Percentiles rank a stretch among this genome's conserved stretches.
These are phyloP conservation scores for Scheffersomyces segobiensis DNA, from an alignment of 1,139 yeast species.

Conservation along the genomic window DNA sequence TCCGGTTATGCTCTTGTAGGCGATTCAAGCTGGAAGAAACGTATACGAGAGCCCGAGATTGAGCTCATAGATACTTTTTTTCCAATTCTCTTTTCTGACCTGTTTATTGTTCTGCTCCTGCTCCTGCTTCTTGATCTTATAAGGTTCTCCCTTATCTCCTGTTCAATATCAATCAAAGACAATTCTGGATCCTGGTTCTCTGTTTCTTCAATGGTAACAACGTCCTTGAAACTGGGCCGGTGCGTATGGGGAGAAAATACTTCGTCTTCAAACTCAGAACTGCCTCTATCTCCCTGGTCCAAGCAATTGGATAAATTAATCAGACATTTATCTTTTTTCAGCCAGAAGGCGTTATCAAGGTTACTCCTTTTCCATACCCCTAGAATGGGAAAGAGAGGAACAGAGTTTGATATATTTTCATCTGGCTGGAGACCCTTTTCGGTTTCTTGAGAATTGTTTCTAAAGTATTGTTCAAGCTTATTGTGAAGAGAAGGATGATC, in stretches of 20 bases:
- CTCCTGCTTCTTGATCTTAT: neutral
- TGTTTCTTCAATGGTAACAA: conserved; percentile 22
- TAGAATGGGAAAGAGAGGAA: neutral
- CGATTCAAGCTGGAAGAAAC: neutral
- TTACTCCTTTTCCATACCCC: neutral
- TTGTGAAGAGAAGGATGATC: neutral
- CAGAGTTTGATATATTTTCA: neutral
- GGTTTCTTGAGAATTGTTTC: neutral
- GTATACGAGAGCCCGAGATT: neutral
- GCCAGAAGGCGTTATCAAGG: neutral
- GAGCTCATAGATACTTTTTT: neutral
- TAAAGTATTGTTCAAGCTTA: neutral
- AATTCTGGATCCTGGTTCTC: conserved; percentile 3
- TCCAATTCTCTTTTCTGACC: neutral
- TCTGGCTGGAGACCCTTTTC: neutral
- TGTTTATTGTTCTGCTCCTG: neutral
- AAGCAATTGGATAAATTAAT: neutral
- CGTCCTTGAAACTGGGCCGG: conserved; percentile 20
- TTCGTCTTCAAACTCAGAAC: conserved; percentile 18
- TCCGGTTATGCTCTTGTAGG: neutral
- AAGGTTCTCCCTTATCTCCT: neutral
- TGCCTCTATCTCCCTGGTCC: neutral
- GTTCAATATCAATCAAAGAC: neutral
- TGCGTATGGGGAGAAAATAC: conserved; percentile 31
- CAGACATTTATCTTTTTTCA: neutral